Percentiles rank a stretch among this genome's conserved stretches.
Evolutionary conservation across 495 filamentous ascomycete species (phyloP).

Genomic region (Penicillium bovifimosum): DNA sequence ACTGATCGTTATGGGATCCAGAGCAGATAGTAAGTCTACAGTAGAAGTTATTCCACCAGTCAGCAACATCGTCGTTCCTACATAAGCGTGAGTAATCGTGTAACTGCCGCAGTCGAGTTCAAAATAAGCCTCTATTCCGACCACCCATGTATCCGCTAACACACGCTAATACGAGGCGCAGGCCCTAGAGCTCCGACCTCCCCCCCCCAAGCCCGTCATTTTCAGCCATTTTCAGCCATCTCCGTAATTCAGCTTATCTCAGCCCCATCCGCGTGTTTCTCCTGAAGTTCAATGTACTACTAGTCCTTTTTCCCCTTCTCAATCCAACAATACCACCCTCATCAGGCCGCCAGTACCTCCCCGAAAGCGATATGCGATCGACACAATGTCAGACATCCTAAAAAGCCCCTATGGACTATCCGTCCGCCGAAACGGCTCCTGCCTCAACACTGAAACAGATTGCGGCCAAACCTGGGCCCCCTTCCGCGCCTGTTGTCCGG

Average conservation of each 20-base stretch:
- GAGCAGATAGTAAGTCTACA: too few relatives aligned
- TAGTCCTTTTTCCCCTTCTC: too few relatives aligned
- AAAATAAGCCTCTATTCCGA: neutral
- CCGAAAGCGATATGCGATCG: neutral
- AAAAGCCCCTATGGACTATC: conserved; percentile 4
- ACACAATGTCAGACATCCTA: conserved; percentile 2
- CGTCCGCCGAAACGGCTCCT: conserved; percentile 4
- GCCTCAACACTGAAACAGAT: neutral
- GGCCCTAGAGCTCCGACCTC: neutral
- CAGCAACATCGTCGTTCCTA: too few relatives aligned
- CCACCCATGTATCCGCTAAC: neutral
- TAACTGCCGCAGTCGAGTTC: neutral
- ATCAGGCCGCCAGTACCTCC: neutral
- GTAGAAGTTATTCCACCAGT: too few relatives aligned
- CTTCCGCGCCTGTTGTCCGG: conserved; percentile 2
- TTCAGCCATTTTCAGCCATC: too few relatives aligned
- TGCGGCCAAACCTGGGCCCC: conserved; percentile 1
- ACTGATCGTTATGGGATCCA: too few relatives aligned
- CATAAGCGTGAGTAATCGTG: too few relatives aligned
- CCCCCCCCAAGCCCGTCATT: neutral
- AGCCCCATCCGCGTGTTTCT: neutral
- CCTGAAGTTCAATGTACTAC: too few relatives aligned
- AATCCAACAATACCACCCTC: neutral
- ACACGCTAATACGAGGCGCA: neutral
- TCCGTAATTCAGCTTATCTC: neutral